A percentile compares a stretch with the other conserved stretches of the same genome.
Conservation (phyloP, 208 protist genomes). For the Trypanosoma mega region DNA sequence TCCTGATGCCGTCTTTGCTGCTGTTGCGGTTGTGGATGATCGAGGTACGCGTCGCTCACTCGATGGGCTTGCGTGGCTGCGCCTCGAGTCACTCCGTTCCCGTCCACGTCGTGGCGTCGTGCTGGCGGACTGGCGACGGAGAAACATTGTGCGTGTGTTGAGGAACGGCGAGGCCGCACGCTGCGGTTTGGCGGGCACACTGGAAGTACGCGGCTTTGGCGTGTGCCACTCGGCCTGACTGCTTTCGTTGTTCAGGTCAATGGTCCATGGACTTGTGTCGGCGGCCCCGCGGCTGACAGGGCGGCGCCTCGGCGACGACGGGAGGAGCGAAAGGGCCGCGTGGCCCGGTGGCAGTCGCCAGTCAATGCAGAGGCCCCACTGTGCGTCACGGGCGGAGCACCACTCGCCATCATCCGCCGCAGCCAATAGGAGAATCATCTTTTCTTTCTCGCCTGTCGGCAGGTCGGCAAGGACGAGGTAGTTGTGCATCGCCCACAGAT, state of each 20-base stretch:
- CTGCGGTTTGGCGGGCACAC: no score
- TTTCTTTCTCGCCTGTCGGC: slow-evolving; percentile 11
- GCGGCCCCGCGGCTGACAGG: not conserved
- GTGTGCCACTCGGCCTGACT: no score
- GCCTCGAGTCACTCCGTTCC: not conserved
- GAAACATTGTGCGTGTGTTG: slow-evolving; percentile 10
- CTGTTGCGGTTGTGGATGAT: no score
- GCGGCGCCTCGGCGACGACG: not conserved
- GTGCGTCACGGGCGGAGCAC: not conserved
- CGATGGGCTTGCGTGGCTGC: no score
- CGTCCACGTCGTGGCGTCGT: no score
- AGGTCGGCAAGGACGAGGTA: slow-evolving; percentile 9
- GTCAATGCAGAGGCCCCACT: slow-evolving; percentile 7
- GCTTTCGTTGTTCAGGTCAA: slow-evolving; percentile 12
- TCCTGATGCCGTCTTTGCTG: no score
- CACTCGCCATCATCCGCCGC: slow-evolving; percentile 9
- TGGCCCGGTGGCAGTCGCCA: slow-evolving; percentile 4
- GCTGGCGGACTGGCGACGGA: slow-evolving; percentile 1
- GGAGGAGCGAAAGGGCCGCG: slow-evolving; percentile 3
- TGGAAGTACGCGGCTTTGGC: no score
- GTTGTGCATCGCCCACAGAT: not conserved
- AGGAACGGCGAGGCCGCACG: slow-evolving; percentile 3
- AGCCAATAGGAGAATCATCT: slow-evolving; percentile 12
- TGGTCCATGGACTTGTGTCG: slow-evolving; percentile 9
- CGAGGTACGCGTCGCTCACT: no score